Percentiles rank a stretch among this genome's conserved stretches.
Evolutionary conservation across 2,329 filamentous ascomycete genomes (phyloP).

Genomic region (Colletotrichum acutatum): DNA sequence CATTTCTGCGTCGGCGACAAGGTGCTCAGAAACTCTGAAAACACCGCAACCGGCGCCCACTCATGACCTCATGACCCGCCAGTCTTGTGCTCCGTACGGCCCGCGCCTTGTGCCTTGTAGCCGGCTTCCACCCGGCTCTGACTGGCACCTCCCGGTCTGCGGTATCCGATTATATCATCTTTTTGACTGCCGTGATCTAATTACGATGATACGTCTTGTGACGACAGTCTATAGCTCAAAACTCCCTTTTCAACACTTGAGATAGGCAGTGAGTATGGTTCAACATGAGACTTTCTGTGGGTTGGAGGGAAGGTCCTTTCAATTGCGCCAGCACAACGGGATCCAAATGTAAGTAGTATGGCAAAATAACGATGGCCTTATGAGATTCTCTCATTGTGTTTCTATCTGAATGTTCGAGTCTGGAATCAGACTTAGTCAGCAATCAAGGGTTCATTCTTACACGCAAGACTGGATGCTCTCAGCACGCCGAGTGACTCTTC

Average conservation of each 20-base stretch:
- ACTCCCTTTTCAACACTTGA: too few species aligned
- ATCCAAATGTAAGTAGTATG: background rate
- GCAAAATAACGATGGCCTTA: background rate
- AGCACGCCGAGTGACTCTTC: slow-evolving; percentile 20
- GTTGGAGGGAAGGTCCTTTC: too few species aligned
- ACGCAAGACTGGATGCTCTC: background rate
- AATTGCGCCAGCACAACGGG: too few species aligned
- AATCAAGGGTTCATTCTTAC: background rate
- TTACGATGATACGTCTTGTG: background rate
- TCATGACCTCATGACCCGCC: slow-evolving; percentile 27
- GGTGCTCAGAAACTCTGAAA: background rate
- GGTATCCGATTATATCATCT: background rate
- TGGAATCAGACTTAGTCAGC: background rate
- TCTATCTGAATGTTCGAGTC: background rate
- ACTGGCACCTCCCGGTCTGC: slow-evolving; percentile 16
- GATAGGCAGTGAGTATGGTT: too few species aligned
- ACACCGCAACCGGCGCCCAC: slow-evolving; percentile 14
- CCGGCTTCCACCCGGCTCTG: slow-evolving; percentile 26
- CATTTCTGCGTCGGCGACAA: background rate
- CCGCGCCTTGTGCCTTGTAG: slow-evolving; percentile 15
- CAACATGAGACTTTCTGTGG: too few species aligned
- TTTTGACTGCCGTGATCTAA: background rate
- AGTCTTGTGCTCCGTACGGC: background rate
- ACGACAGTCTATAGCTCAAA: background rate
- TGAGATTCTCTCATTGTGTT: background rate